A percentile compares a stretch with the other conserved stretches of the same genome.
Conservation (phyloP, 257 asterid genomes). For the Euphrasia confusa region DNA sequence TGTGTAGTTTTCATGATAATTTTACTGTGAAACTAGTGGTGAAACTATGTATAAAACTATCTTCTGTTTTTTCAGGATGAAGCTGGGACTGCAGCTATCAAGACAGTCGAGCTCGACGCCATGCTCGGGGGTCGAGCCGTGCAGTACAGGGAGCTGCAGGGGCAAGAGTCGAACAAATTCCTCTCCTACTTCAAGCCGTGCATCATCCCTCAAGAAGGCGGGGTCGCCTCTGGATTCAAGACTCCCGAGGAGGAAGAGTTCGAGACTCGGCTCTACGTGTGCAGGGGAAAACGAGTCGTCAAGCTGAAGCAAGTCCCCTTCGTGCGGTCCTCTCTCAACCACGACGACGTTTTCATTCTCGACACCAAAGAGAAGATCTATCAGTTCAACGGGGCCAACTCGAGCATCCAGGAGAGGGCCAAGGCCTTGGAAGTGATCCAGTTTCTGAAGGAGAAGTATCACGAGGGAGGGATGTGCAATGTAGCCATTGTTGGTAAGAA, state of each 20-base stretch:
- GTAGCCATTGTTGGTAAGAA: slow-evolving; percentile 87
- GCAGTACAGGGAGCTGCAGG: slow-evolving; percentile 85
- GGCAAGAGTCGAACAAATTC: slow-evolving; percentile 86
- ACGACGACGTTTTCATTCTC: slow-evolving; percentile 88
- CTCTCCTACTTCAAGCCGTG: slow-evolving; percentile 89
- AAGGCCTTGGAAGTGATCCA: slow-evolving; percentile 91
- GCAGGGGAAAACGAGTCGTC: slow-evolving; percentile 86
- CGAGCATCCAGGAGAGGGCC: slow-evolving; percentile 95
- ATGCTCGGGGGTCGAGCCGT: slow-evolving; percentile 93
- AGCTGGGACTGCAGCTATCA: slow-evolving; percentile 94
- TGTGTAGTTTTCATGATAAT: background rate
- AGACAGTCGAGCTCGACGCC: slow-evolving; percentile 90
- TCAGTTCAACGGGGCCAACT: slow-evolving; percentile 96
- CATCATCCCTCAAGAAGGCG: slow-evolving; percentile 88
- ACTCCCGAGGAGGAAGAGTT: slow-evolving; percentile 84
- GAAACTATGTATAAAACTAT: too few relatives aligned
- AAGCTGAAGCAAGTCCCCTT: slow-evolving; percentile 93
- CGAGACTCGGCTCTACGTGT: slow-evolving; percentile 67
- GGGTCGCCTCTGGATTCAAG: slow-evolving; percentile 90
- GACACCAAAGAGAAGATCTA: slow-evolving; percentile 82
- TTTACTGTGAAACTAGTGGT: too few relatives aligned
- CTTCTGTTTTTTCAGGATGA: slow-evolving; percentile 49
- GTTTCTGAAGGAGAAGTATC: slow-evolving; percentile 85
- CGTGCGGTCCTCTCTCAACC: slow-evolving; percentile 89
- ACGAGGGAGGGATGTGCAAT: slow-evolving; percentile 87